phyloP scores from a whole-genome alignment of 768 basidiomycete species.

The Phaeolepiota aurea region DNA sequence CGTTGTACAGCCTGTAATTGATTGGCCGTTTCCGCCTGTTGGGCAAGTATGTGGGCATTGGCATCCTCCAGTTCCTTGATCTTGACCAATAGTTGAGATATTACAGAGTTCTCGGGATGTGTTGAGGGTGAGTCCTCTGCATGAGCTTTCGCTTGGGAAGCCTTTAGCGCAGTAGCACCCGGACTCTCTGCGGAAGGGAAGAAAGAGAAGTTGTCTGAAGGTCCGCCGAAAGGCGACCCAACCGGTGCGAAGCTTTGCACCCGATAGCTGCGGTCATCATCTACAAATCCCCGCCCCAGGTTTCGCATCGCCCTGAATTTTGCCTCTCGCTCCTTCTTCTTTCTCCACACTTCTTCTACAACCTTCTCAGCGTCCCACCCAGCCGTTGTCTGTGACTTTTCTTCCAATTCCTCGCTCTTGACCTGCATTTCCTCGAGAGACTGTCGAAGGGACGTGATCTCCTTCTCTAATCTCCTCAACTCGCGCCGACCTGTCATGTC shows the following conservation, averaged over 20 bases:
- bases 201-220: constrained; percentile 19
- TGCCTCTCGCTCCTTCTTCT: constrained; percentile 44
- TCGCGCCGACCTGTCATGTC: constrained; percentile 64
- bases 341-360: constrained; percentile 33
- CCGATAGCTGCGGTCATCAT: constrained; percentile 19
- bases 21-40: constrained; percentile 53
- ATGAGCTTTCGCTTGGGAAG: neutral
- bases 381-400: constrained; percentile 41
- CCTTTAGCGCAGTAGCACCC: neutral
- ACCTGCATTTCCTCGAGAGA: constrained; percentile 74
- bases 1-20: constrained; percentile 63
- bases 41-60: constrained; percentile 55
- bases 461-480: constrained; percentile 68
- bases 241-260: constrained; percentile 58
- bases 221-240: constrained; percentile 31
- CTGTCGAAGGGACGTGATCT: constrained; percentile 65
- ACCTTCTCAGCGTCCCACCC: constrained; percentile 32
- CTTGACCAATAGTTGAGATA: constrained; percentile 66
- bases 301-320: constrained; percentile 46
- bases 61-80: constrained; percentile 72
- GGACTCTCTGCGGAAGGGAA: constrained; percentile 9
- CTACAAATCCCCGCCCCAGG: constrained; percentile 17
- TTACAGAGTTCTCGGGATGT: constrained; percentile 44
- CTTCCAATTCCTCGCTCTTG: constrained; percentile 63
- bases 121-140: constrained; percentile 21